Percentiles rank a stretch among this genome's conserved stretches.
These are phyloP conservation scores for Strobilomyces confusus DNA, from an alignment of 768 basidiomycete species.

Conservation along the genomic window DNA sequence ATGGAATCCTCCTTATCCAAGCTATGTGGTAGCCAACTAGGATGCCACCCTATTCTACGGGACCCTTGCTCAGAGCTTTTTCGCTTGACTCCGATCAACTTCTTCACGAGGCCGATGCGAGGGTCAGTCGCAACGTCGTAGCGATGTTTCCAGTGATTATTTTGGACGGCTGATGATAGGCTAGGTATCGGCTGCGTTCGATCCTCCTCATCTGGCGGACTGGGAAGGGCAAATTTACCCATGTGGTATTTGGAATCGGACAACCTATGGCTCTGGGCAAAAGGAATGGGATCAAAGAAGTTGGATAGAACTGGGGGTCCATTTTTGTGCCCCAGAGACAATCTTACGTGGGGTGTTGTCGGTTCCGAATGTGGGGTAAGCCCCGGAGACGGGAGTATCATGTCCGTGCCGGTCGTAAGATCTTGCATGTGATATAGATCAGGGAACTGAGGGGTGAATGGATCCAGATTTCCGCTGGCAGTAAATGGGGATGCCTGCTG, in stretches of 20 bases:
- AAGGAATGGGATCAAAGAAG: conserved; percentile 72
- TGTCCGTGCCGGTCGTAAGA: conserved; percentile 34
- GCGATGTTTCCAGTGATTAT: conserved; percentile 43
- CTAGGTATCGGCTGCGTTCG: conserved; percentile 26
- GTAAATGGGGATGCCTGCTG: conserved; percentile 29
- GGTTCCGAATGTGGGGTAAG: conserved; percentile 48
- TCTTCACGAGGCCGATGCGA: conserved; percentile 61
- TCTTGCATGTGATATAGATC: conserved; percentile 25
- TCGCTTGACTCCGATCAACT: conserved; percentile 68
- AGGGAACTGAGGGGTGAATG: conserved; percentile 19
- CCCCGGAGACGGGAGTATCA: conserved; percentile 49
- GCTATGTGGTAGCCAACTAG: conserved; percentile 44
- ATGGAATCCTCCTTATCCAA: conserved; percentile 42
- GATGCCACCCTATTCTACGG: conserved; percentile 34
- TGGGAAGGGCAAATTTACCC: conserved; percentile 72
- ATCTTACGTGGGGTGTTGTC: conserved; percentile 50
- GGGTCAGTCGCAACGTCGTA: conserved; percentile 70
- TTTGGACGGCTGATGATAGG: conserved; percentile 15
- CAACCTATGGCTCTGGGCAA: conserved; percentile 56
- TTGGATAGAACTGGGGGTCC: conserved; percentile 19
- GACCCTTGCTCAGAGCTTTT: conserved; percentile 43
- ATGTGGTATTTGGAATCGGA: conserved; percentile 70
- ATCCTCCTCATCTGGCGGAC: conserved; percentile 53
- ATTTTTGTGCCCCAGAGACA: conserved; percentile 31
- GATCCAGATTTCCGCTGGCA: conserved; percentile 20